Evolutionary conservation across 495 filamentous ascomycete genomes (phyloP).

Genomic region (Lasiosphaeria hispida): DNA sequence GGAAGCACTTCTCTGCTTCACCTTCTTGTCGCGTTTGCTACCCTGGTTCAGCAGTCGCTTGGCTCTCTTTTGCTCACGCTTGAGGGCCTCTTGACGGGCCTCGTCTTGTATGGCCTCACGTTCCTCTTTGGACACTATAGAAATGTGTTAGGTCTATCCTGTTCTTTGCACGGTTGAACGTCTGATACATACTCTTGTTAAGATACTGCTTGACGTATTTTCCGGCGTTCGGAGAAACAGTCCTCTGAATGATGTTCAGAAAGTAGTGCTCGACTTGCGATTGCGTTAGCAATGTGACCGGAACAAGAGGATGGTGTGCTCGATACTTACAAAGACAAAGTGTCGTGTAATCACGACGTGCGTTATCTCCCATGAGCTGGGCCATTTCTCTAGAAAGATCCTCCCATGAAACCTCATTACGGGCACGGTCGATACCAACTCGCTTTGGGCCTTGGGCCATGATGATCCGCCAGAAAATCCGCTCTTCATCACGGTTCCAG

Average conservation of each 20-base stretch:
- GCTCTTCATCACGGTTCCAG: constrained; percentile 41
- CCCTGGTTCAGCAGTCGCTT: no score
- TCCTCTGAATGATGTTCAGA: constrained; percentile 34
- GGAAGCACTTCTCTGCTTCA: no score
- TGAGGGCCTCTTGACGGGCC: no score
- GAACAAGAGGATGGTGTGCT: background rate
- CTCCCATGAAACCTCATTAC: constrained; percentile 35
- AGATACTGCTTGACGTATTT: background rate
- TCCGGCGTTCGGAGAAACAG: constrained; percentile 33
- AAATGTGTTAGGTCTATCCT: no score
- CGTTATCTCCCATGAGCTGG: constrained; percentile 22
- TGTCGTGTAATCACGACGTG: constrained; percentile 34
- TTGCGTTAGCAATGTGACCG: constrained; percentile 14
- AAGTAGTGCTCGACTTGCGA: constrained; percentile 47
- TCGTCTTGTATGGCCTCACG: no score
- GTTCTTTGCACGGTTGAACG: no score
- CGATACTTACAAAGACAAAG: constrained; percentile 39
- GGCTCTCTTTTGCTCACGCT: no score
- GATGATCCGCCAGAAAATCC: constrained; percentile 38
- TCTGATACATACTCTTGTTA: background rate
- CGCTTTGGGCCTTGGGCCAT: constrained; percentile 39
- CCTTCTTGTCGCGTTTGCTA: no score
- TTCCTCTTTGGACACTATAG: no score
- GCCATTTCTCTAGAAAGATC: constrained; percentile 35
- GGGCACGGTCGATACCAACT: constrained; percentile 22